Evolutionary conservation across 768 basidiomycete species (phyloP), one percentile per base, ranked within the genome.

Genomic region (Tulasnella sp.): DNA sequence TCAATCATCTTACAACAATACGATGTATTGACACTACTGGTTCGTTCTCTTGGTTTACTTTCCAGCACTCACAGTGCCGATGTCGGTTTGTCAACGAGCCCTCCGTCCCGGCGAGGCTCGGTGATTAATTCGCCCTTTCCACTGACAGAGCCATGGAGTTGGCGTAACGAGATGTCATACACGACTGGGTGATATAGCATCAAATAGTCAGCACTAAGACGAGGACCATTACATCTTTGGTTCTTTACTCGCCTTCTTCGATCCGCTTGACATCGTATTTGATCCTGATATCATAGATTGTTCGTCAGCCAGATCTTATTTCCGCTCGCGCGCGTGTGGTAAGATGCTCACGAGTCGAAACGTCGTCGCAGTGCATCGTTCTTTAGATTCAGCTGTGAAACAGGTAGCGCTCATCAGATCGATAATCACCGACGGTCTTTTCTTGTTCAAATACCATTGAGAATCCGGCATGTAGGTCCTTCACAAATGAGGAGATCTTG

Each of bases 241-340:
- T n/a, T 17, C 32, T 13, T 10, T 4, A 26, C 29, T 27, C 34
- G 23, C 58, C 63, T 51, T 65, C 64, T 51, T 63, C 64, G 21
- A 64, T 64, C n/a, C 55, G 41, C 48, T 64, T 64, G 41, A 64
- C 56, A 41, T 64, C 64, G 32, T 64, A 64, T 32, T 64, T 64
- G 50, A 64, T 59, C 23, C 64, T 64, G 48, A 26, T n/a, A 42
- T 3, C 10, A 26, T 9, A 41, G 15, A 9, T 24, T 1, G 13
- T n/a, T 50, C 23, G 29, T 61, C 44, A 24, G 42, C 4, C 51
- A 2, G 2, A 19, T 1, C 19, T 5, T n/a, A 38, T 10, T 11
- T 1, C 23, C 21, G 51, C n/a, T n/a, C n/a, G n/a, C n/a, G 29
- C 21, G 27, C 59, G 19, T 32, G 38, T 8, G 38, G 23, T 7